Percentiles rank a stretch among this genome's conserved stretches.
Evolutionary conservation across 2,329 filamentous ascomycete species (phyloP).

Genomic region (Plectosphaerella plurivora): DNA sequence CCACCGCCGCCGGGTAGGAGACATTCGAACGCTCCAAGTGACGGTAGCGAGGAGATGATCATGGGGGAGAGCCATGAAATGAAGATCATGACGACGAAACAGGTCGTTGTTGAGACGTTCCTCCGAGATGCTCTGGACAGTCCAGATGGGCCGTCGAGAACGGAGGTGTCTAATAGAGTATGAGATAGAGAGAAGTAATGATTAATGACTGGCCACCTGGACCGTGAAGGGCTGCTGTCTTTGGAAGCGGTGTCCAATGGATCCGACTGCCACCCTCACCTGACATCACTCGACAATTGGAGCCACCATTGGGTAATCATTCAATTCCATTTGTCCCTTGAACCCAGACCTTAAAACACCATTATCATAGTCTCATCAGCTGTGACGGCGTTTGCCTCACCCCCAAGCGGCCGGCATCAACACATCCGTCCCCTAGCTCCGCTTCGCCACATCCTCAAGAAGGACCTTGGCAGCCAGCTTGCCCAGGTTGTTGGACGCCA

Average conservation of each 20-base stretch:
- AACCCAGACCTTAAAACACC: no score
- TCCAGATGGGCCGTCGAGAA: not conserved
- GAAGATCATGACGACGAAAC: not conserved
- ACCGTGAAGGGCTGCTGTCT: no score
- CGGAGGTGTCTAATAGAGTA: not conserved
- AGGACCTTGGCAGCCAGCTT: conserved; percentile 12
- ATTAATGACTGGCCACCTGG: no score
- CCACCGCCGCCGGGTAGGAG: not conserved
- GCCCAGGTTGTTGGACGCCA: conserved; percentile 13
- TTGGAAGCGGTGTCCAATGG: no score
- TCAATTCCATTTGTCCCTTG: no score
- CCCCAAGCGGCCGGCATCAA: not conserved
- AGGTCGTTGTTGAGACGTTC: not conserved
- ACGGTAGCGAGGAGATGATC: not conserved
- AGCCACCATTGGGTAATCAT: no score
- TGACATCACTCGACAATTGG: no score
- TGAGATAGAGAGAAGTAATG: not conserved
- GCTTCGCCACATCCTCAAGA: conserved; percentile 9
- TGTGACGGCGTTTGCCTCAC: no score
- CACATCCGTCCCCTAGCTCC: not conserved
- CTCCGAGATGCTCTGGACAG: not conserved
- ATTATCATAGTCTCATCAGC: no score
- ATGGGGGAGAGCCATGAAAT: not conserved
- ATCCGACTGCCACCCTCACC: no score
- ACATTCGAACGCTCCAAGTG: not conserved